Percentiles rank a stretch among this genome's conserved stretches.
These are phyloP conservation scores for Fraxinus greggii DNA, from an alignment of 305 asterid species.

Conservation along the genomic window DNA sequence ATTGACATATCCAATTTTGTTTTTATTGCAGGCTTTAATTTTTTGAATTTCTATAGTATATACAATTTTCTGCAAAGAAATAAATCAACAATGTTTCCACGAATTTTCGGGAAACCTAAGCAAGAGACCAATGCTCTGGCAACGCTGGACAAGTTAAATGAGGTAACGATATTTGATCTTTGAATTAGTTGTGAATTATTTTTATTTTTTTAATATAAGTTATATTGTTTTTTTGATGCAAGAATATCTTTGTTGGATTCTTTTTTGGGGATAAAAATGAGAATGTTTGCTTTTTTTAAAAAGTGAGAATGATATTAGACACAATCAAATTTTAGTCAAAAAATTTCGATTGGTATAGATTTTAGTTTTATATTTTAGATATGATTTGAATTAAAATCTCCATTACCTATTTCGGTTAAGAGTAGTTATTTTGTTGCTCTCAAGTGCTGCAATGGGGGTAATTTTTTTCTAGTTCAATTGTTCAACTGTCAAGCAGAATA, in stretches of 20 bases:
- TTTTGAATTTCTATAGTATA: not conserved
- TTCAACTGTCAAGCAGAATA: not conserved
- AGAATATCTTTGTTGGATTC: not conserved
- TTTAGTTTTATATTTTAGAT: not conserved
- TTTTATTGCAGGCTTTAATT: not conserved
- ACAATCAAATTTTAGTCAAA: not conserved
- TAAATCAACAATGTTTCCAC: conserved; percentile 51
- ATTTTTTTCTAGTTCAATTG: not conserved
- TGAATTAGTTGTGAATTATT: not conserved
- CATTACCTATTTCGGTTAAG: not conserved
- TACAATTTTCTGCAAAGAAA: conserved; percentile 7
- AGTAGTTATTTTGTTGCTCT: not conserved
- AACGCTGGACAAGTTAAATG: conserved; percentile 65
- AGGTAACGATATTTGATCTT: conserved; percentile 37
- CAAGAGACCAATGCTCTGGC: conserved; percentile 63
- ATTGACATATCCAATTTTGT: not conserved
- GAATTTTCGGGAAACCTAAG: conserved; percentile 68
- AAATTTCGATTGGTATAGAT: not conserved
- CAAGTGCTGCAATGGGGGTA: not conserved
- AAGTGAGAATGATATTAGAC: not conserved
- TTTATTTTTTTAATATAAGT: not conserved
- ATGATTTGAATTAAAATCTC: not conserved
- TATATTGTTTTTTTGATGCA: not conserved
- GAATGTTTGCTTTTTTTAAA: not conserved
- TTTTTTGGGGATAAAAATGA: not conserved